Base-by-base conservation (phyloP, 1,139 yeast genomes). In the Suhomyces terraborum region DNA sequence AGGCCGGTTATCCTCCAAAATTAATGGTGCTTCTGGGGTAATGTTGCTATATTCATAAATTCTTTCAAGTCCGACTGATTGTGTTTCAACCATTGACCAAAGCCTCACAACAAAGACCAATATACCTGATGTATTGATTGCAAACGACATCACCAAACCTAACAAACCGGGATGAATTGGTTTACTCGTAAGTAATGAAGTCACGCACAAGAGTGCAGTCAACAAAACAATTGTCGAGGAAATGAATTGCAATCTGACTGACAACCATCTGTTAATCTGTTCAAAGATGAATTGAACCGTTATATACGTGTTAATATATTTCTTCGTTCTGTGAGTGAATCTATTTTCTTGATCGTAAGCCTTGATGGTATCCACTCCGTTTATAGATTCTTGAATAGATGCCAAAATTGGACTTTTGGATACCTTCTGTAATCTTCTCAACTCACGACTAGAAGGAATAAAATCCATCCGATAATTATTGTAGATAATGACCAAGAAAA, bases 331-430 rank as follows among this genome's bases (percentile, higher is more conserved):
- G 46, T 52, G 49, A 19, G 54, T 41, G 30, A 61, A 62, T 30
- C 67, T 48, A 7, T 52, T 58, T 12, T 36, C 44, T 40, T 61
- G 62, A 13, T 47, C 49, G 36, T 51, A 62, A 1, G 66, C 67
- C 35, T 55, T 54, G 35, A 62, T 56, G 8, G 66, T 61, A 32
- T 62, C 67, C n/a, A 57, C 58, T 21, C 67, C 66, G 38, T 59
- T 61, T 30, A 61, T 47, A 9, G 64, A 56, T 42, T 62, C 67
- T 40, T 62, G 66, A 25, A 62, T 54, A 18, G 54, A 59, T 6
- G 67, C 54, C 37, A 61, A 52, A 9, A 59, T 52, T 0, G 67
- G 67, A 42, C 61, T 53, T 40, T 54, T 59, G 30, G 54, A 48
- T 6, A 54, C 48, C 27, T 60, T 58, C 35, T 47, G 49, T 32